Evolutionary conservation across 2,329 filamentous ascomycete species (phyloP).

Genomic region (Trichothecium sympodiale): DNA sequence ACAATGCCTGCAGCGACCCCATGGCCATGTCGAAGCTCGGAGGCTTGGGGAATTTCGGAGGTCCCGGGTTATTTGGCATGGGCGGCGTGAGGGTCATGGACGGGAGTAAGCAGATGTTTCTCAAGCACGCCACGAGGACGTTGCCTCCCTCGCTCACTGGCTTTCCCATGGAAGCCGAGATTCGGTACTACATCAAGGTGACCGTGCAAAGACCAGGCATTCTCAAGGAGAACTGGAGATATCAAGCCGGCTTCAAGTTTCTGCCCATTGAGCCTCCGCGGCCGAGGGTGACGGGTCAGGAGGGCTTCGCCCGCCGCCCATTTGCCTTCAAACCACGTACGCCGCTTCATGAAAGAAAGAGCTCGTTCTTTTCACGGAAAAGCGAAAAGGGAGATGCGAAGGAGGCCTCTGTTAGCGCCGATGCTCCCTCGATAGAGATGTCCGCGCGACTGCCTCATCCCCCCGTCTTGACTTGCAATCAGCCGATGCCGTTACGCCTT

Average conservation of each 20-base stretch:
- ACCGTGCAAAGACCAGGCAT: conserved; percentile 82
- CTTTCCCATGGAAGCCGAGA: conserved; percentile 77
- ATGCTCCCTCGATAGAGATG: conserved; percentile 61
- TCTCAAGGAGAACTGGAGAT: conserved; percentile 81
- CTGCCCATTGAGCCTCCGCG: conserved; percentile 86
- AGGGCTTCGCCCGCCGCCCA: conserved; percentile 72
- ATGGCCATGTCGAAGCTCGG: conserved; percentile 42
- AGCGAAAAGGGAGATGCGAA: conserved; percentile 22
- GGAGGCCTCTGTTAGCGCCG: conserved; percentile 9
- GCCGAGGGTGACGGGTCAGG: conserved; percentile 53
- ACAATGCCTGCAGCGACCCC: conserved; percentile 56
- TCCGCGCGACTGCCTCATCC: conserved; percentile 76
- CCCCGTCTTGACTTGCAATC: conserved; percentile 78
- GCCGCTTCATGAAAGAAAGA: conserved; percentile 30
- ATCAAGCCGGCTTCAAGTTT: conserved; percentile 64
- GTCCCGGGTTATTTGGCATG: conserved; percentile 36
- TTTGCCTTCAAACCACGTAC: conserved; percentile 42
- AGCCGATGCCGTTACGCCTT: conserved; percentile 70
- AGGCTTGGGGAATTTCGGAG: conserved; percentile 42
- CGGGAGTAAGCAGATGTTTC: conserved; percentile 49
- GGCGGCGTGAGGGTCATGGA: conserved; percentile 50
- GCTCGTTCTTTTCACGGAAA: conserved; percentile 39
- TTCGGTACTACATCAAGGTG: conserved; percentile 91
- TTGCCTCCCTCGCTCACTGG: conserved; percentile 83
- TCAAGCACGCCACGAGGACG: conserved; percentile 69